Conservation (phyloP, 2,329 filamentous ascomycete genomes). For the Cercospora zeae-maydis region DNA sequence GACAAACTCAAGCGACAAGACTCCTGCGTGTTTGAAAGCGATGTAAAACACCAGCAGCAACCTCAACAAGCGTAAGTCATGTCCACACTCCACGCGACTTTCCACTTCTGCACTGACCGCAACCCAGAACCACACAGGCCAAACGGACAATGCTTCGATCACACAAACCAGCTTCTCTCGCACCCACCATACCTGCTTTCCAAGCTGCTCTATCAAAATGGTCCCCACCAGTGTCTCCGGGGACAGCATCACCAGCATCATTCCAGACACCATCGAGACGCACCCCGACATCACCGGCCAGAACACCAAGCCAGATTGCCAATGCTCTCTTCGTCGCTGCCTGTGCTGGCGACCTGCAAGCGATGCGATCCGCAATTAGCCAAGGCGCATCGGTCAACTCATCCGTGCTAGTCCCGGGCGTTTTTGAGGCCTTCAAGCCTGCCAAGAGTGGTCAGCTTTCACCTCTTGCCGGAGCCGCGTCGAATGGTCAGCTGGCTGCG, state of each 20-base stretch:
- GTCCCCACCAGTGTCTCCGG: constrained; percentile 34
- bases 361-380: constrained; percentile 28
- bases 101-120: constrained; percentile 10
- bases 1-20: constrained; percentile 21
- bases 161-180: constrained; percentile 23
- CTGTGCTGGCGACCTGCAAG: constrained; percentile 31
- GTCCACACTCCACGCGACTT: background rate
- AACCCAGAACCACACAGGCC: constrained; percentile 13
- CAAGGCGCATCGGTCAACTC: constrained; percentile 32
- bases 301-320: constrained; percentile 20
- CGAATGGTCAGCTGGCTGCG: constrained; percentile 28
- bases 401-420: constrained; percentile 26
- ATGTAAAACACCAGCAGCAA: background rate
- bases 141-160: constrained; percentile 15
- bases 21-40: constrained; percentile 22
- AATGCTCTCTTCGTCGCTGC: constrained; percentile 31
- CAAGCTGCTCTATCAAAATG: constrained; percentile 30
- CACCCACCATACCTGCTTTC: constrained; percentile 26
- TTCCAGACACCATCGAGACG: constrained; percentile 12
- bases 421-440: constrained; percentile 36
- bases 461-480: constrained; percentile 34
- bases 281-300: constrained; percentile 12
- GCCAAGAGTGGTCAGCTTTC: constrained; percentile 34
- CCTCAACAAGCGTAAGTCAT: background rate
- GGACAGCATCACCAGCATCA: constrained; percentile 28